phyloP scores from a whole-genome alignment of 257 asterid genomes.

The Cinchona pubescens region DNA sequence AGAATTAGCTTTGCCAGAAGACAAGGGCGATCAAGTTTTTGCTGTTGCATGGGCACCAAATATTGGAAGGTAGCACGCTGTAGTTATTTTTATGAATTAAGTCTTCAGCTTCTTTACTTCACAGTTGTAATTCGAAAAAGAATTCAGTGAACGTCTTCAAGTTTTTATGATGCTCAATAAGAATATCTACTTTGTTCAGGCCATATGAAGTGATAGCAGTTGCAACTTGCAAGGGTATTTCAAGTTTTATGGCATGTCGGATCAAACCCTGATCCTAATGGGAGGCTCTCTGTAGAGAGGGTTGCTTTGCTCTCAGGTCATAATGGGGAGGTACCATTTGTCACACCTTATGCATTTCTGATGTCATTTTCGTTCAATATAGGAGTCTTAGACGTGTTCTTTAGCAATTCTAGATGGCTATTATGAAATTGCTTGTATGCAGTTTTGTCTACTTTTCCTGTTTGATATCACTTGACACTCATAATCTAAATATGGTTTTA shows the following conservation, averaged over 20 bases:
- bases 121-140: not conserved
- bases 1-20: slow-evolving; percentile 77
- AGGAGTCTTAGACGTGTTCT: not conserved
- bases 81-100: not conserved
- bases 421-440: not conserved
- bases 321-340: slow-evolving; percentile 57
- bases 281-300: slow-evolving; percentile 66
- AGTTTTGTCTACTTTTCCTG: not conserved
- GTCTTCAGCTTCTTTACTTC: not conserved
- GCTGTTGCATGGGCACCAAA: slow-evolving; percentile 92
- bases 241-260: slow-evolving; percentile 90
- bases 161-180: not conserved
- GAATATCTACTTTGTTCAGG: slow-evolving; percentile 39
- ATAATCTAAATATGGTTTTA: not conserved
- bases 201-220: slow-evolving; percentile 89
- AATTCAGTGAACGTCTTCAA: not conserved
- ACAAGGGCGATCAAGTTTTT: slow-evolving; percentile 60
- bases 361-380: not conserved
- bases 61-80: slow-evolving; percentile 59
- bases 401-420: too few species aligned
- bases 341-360: slow-evolving; percentile 9
- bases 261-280: slow-evolving; percentile 63
- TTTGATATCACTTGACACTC: too few species aligned
- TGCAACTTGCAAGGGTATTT: slow-evolving; percentile 73
- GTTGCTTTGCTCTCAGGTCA: slow-evolving; percentile 67